A percentile compares a stretch with the other conserved stretches of the same genome.
Evolutionary conservation across 2,329 filamentous ascomycete genomes (phyloP).

Genomic region (Ceratocystis variospora): DNA sequence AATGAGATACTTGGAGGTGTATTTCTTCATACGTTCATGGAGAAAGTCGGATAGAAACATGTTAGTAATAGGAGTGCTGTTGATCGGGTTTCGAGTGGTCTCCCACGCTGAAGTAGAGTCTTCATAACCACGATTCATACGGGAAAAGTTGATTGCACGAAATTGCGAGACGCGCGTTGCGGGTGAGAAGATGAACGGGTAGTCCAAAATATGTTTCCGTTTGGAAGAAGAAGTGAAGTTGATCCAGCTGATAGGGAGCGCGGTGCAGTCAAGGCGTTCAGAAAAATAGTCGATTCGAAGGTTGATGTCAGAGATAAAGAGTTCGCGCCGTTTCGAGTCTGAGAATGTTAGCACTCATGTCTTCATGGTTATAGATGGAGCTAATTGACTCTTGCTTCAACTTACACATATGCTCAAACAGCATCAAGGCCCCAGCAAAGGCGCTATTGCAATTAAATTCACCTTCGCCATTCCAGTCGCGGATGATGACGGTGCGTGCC

Average conservation of each 20-base stretch:
- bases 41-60: conserved; percentile 47
- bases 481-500: conserved; percentile 60
- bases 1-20: conserved; percentile 57
- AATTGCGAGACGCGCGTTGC: conserved; percentile 69
- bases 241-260: conserved; percentile 61
- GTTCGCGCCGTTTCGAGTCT: conserved; percentile 49
- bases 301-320: conserved; percentile 52
- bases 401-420: conserved; percentile 61
- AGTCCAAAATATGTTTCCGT: conserved; percentile 61
- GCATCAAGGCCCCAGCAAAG: conserved; percentile 62
- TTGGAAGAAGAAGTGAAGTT: conserved; percentile 47
- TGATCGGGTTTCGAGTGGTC: conserved; percentile 42
- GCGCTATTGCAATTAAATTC: conserved; percentile 55
- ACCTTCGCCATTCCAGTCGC: conserved; percentile 66
- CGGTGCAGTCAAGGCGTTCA: conserved; percentile 59
- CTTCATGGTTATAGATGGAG: not conserved
- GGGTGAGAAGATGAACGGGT: conserved; percentile 64
- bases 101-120: conserved; percentile 46
- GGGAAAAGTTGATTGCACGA: conserved; percentile 71
- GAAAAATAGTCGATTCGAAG: conserved; percentile 66
- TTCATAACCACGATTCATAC: conserved; percentile 71
- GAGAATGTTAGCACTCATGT: conserved; percentile 11
- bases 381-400: conserved; percentile 19
- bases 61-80: conserved; percentile 42
- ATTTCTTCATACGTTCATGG: conserved; percentile 48